Base-by-base conservation (phyloP, 306 rosid genomes). In the Cajanus cajan region DNA sequence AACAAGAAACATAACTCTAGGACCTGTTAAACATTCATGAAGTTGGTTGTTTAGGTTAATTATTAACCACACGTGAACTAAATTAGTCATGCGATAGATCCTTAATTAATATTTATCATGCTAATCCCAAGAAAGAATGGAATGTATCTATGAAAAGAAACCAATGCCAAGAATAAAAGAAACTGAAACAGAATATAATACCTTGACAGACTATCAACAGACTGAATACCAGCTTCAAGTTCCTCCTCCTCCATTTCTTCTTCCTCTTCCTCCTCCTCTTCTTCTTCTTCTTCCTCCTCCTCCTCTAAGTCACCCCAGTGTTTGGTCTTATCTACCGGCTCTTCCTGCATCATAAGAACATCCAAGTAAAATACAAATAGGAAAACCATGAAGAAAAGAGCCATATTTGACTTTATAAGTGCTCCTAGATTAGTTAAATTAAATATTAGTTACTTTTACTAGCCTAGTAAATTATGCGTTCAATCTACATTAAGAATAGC, bases 281-380 rank as follows among this genome's bases (percentile, higher is more conserved):
- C 97, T 4, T 94, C 97, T 1, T 94, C 98, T 6, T 94, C 98
- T 4, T 92, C 98, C 11, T 90, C 95, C 71, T 95, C 99, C 73
- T 96, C 99, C 82, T 96, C 99, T 90, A 96, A 89, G 85, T 96
- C 99, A 81, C 99, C 99, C 99, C 99, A 95, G 77, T 93, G 99
- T 86, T 93, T 95, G 81, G 90, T 82, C 82, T 93, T 95, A 82
- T 96, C 99, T 82, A 96, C 87, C 5, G 99, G 99, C 74, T 96
- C 99, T 85, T 93, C 99, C 99, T 96, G 85, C 77, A 87, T 71
- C 44, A 15, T 18, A 11, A 43, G 40, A 54, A 83, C 66, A 70
- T 12, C 15, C 90, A 41, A 15, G 21, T 76, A 64, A 57, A 82
- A 51, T 52, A 58, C 16, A 64, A 52, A 7, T 22, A 57, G 50